These are phyloP conservation scores for Botrytis paeoniae DNA, from an alignment of 2,329 filamentous ascomycete genomes.

Conservation along the genomic window DNA sequence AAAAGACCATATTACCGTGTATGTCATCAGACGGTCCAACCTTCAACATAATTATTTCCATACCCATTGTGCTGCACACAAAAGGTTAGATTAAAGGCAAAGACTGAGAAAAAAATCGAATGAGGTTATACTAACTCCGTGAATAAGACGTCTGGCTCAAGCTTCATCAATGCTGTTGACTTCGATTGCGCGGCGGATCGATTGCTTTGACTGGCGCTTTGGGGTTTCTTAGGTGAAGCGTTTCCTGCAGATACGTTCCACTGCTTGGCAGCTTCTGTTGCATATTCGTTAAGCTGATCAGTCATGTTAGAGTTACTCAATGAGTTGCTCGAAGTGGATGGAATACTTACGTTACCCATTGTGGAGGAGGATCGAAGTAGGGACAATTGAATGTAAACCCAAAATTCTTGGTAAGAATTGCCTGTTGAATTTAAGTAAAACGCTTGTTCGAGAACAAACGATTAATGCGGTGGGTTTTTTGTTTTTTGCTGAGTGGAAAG, in stretches of 20 bases:
- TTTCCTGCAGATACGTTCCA: too few species aligned
- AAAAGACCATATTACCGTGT: conserved; percentile 1
- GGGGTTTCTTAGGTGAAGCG: too few species aligned
- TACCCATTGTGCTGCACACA: not conserved
- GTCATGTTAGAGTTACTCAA: not conserved
- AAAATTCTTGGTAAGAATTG: too few species aligned
- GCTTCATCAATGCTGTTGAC: not conserved
- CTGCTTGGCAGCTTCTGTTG: not conserved
- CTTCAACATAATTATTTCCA: conserved; percentile 2
- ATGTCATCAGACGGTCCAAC: not conserved
- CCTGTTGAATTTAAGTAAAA: too few species aligned
- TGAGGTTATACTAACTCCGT: not conserved
- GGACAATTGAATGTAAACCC: not conserved
- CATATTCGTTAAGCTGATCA: not conserved
- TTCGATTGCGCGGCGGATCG: not conserved
- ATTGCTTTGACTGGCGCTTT: not conserved
- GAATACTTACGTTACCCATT: not conserved
- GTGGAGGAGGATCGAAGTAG: not conserved
- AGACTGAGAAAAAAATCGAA: not conserved
- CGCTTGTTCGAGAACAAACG: too few species aligned
- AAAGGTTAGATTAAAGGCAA: not conserved
- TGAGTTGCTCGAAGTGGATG: not conserved
- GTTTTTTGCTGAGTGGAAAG: not conserved
- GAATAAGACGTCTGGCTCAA: conserved; percentile 2
- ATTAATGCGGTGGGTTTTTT: not conserved